phyloP scores from a whole-genome alignment of 2,329 filamentous ascomycete species.

The Gaeumannomyces sp. region DNA sequence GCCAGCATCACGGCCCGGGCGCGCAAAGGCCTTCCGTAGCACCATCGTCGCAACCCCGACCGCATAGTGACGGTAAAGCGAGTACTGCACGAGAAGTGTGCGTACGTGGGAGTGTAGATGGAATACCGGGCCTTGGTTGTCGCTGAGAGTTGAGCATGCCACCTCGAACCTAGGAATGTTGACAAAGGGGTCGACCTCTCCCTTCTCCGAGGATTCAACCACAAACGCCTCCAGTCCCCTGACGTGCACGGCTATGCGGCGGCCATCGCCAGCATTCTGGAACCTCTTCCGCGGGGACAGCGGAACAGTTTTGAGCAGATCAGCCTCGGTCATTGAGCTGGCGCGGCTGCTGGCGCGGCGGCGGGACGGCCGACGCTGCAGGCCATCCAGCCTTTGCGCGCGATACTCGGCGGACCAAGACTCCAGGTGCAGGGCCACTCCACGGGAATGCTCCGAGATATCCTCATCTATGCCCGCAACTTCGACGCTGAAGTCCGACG shows the following conservation, averaged over 20 bases:
- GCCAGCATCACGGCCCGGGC: conserved; percentile 33
- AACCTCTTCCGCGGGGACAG: conserved; percentile 48
- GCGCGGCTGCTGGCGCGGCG: conserved; percentile 71
- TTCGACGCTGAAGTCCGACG: conserved; percentile 83
- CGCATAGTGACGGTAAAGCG: conserved; percentile 87
- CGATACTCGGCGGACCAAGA: conserved; percentile 86
- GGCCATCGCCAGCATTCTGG: conserved; percentile 62
- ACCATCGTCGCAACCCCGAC: conserved; percentile 76
- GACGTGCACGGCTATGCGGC: conserved; percentile 73
- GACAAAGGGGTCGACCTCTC: conserved; percentile 81
- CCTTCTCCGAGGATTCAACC: conserved; percentile 77
- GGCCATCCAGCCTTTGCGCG: conserved; percentile 66
- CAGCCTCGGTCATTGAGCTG: conserved; percentile 60
- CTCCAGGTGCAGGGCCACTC: conserved; percentile 79
- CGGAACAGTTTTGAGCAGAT: conserved; percentile 47
- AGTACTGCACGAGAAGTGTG: conserved; percentile 79
- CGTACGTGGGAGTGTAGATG: conserved; percentile 78
- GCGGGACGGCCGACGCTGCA: conserved; percentile 52
- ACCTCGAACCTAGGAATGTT: conserved; percentile 83
- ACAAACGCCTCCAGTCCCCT: conserved; percentile 85
- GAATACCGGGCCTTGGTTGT: conserved; percentile 80
- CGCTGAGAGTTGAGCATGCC: conserved; percentile 76
- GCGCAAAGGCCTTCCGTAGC: conserved; percentile 62
- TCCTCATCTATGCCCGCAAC: conserved; percentile 81
- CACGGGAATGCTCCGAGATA: conserved; percentile 75